These are phyloP conservation scores for Dactylonectria macrodidyma DNA, from an alignment of 2,329 filamentous ascomycete species.

Conservation along the genomic window DNA sequence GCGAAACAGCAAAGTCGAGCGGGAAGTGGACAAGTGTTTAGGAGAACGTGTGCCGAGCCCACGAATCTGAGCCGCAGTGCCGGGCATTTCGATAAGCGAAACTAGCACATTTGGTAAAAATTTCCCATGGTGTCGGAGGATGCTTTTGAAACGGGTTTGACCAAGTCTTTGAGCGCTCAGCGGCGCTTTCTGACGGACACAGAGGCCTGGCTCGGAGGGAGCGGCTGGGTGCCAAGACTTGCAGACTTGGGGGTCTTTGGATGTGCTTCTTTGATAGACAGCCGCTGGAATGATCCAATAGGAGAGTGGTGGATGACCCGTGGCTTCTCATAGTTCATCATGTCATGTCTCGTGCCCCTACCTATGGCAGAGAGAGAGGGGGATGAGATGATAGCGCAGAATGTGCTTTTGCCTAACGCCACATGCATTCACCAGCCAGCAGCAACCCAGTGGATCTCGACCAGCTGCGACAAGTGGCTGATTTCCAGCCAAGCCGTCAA, in stretches of 20 bases:
- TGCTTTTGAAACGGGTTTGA: conserved; percentile 27
- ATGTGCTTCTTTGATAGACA: background rate
- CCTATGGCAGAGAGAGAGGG: background rate
- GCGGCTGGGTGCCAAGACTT: conserved; percentile 1
- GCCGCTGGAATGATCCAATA: background rate
- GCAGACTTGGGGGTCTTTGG: background rate
- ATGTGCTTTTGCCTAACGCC: background rate
- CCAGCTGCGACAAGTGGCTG: background rate
- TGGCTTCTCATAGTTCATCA: background rate
- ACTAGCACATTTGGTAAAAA: background rate
- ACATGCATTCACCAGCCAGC: background rate
- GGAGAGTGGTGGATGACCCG: background rate
- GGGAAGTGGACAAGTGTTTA: background rate
- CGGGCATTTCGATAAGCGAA: conserved; percentile 26
- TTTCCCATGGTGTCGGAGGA: conserved; percentile 14
- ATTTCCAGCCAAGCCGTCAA: background rate
- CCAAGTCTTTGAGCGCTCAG: background rate
- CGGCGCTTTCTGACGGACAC: background rate
- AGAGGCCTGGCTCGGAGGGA: background rate
- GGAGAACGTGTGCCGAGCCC: background rate
- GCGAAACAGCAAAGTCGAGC: conserved; percentile 3
- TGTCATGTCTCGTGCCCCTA: background rate
- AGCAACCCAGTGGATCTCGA: background rate
- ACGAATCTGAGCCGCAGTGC: conserved; percentile 10
- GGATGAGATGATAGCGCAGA: background rate